A percentile compares a stretch with the other conserved stretches of the same genome.
Evolutionary conservation across 2,329 filamentous ascomycete species (phyloP).

Genomic region (Monilinia vaccinii-corymbosi): DNA sequence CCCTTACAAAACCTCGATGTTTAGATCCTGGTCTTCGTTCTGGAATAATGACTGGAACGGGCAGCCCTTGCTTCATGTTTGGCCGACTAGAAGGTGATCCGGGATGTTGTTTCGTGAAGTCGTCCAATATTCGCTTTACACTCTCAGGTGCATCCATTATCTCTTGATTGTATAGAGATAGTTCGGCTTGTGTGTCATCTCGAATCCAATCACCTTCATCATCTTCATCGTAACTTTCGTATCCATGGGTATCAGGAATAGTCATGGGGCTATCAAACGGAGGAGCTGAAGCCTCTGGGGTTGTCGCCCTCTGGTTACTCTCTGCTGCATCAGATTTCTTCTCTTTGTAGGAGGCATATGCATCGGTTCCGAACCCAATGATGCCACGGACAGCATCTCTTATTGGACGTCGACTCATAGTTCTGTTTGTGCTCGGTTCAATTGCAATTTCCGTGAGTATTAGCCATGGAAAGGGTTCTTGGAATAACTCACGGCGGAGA

Average conservation of each 20-base stretch:
- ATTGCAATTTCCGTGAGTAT: neutral
- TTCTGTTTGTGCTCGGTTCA: neutral
- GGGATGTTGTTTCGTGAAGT: neutral
- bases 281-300: neutral
- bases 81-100: neutral
- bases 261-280: neutral
- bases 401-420: neutral
- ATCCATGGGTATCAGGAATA: neutral
- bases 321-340: neutral
- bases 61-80: slow-evolving; percentile 18
- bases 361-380: neutral
- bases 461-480: neutral
- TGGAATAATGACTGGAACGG: slow-evolving; percentile 41
- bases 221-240: slow-evolving; percentile 4
- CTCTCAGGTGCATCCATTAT: neutral
- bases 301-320: neutral
- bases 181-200: slow-evolving; percentile 2
- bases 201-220: slow-evolving; percentile 7
- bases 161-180: neutral
- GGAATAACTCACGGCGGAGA: neutral
- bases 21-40: slow-evolving; percentile 42
- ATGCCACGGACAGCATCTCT: neutral
- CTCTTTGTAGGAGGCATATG: neutral
- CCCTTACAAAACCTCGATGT: slow-evolving; percentile 41
- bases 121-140: neutral